A percentile compares a stretch with the other conserved stretches of the same genome.
Conservation (phyloP, 2,329 filamentous ascomycete genomes). For the Aspergillus carbonarius region DNA sequence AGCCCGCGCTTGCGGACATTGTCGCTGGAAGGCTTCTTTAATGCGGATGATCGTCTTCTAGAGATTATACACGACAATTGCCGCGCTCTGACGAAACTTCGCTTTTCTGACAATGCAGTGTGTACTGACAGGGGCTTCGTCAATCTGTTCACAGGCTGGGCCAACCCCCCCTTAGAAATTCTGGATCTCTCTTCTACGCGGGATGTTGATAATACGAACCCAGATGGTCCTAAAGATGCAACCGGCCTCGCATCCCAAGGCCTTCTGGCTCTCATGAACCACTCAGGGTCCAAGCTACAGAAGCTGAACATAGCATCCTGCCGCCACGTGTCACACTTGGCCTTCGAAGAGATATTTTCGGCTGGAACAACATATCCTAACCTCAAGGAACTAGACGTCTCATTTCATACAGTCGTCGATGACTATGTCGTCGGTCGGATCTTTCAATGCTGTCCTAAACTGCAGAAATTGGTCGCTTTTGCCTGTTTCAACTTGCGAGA, state of each 20-base stretch:
- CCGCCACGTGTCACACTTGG: slow-evolving; percentile 70
- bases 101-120: slow-evolving; percentile 72
- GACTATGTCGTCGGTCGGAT: slow-evolving; percentile 47
- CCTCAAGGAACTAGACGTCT: slow-evolving; percentile 71
- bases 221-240: slow-evolving; percentile 60
- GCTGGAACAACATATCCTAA: slow-evolving; percentile 62
- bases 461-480: slow-evolving; percentile 60
- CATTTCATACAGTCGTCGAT: slow-evolving; percentile 57
- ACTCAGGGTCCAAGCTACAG: slow-evolving; percentile 68
- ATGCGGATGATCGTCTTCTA: slow-evolving; percentile 68
- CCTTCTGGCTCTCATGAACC: slow-evolving; percentile 78
- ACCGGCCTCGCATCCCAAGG: slow-evolving; percentile 74
- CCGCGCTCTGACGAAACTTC: slow-evolving; percentile 68
- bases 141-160: slow-evolving; percentile 72
- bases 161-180: slow-evolving; percentile 67
- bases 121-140: slow-evolving; percentile 75
- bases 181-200: slow-evolving; percentile 77
- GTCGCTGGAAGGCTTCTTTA: slow-evolving; percentile 68
- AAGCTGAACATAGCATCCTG: slow-evolving; percentile 78
- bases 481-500: slow-evolving; percentile 61
- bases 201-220: slow-evolving; percentile 68
- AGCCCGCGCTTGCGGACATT: slow-evolving; percentile 72
- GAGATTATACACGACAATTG: slow-evolving; percentile 70
- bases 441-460: slow-evolving; percentile 46
- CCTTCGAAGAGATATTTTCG: slow-evolving; percentile 74